Evolutionary conservation across 23 red algal species (phyloP), one percentile per base, ranked within the genome.

Genomic region (Gracilariopsis chorda): DNA sequence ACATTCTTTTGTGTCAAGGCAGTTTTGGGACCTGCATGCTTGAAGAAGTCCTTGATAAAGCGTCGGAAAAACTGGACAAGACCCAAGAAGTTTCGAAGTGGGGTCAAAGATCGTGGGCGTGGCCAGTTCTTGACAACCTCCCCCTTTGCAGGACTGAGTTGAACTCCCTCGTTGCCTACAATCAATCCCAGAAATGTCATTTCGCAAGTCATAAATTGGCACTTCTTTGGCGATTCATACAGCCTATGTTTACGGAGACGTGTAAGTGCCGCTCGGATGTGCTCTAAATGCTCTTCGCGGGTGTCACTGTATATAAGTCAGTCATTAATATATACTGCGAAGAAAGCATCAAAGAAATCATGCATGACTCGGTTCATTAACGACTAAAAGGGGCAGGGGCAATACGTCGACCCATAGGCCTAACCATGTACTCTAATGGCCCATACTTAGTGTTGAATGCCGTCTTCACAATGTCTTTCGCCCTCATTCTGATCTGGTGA

Each of bases 361-460:
- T 80, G 45, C 21, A 80, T 52, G 23, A 80, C 55, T 17, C 46
- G 35, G 25, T 80, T 80, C 75, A 57, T 80, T 47, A 80, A 80
- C 24, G 46, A 24, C 46, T 57, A 47, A 35, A 80, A 80, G 46
- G 48, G 25, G 7, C 75, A 39, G 75, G 75, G 9, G 75, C 46
- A 49, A 52, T 80, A 47, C 75, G 55, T 32, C 21, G 25, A 24
- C 7, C 46, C 42, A 80, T 53, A 35, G 44, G 17, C 75, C 7
- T 55, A 7, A 80, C 41, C 24, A 57, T n/a, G 55, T 6, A 80
- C 45, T 46, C 41, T 52, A 80, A 80, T 53, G 48, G 75, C 20
- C 75, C 23, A 39, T 80, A 80, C 75, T 53, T 80, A 29, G 75
- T 53, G 27, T 51, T 80, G 49, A 80, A 80, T 7, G 75, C 42